Percentiles rank a stretch among this genome's conserved stretches.
Conservation (phyloP, 164 flowering plant species). For the Saururus chinensis region DNA sequence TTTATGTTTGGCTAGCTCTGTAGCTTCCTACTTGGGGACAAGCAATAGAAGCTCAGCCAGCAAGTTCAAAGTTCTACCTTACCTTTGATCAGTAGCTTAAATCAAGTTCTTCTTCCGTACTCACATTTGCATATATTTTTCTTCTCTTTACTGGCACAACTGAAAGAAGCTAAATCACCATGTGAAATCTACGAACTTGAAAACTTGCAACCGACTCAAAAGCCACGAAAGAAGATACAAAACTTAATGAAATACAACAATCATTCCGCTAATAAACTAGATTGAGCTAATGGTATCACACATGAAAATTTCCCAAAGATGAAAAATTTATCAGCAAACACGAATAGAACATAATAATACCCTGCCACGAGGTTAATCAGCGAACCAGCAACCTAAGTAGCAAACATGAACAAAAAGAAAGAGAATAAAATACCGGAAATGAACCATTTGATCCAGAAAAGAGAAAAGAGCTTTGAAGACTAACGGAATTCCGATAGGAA, state of each 20-base stretch:
- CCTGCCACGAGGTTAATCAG: background rate
- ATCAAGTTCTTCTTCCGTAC: background rate
- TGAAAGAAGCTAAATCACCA: too few species aligned
- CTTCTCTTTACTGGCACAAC: too few species aligned
- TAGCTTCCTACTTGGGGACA: background rate
- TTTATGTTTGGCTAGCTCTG: background rate
- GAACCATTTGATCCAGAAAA: background rate
- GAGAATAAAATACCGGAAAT: background rate
- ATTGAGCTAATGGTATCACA: too few species aligned
- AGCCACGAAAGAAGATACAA: too few species aligned
- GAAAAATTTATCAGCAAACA: background rate
- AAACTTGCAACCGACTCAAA: too few species aligned
- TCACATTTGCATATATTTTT: background rate
- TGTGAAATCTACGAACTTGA: too few species aligned
- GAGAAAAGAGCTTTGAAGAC: constrained; percentile 5
- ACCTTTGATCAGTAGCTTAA: background rate
- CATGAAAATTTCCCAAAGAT: background rate
- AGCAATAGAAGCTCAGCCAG: background rate
- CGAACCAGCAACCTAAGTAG: background rate
- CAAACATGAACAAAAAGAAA: background rate
- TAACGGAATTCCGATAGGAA: constrained; percentile 63
- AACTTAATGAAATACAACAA: too few species aligned
- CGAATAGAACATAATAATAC: too few species aligned
- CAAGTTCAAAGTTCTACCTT: background rate
- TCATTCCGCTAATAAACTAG: too few species aligned